Percentiles rank a stretch among this genome's conserved stretches.
phyloP scores from a whole-genome alignment of 2,329 filamentous ascomycete species.

The Ustulina deusta region DNA sequence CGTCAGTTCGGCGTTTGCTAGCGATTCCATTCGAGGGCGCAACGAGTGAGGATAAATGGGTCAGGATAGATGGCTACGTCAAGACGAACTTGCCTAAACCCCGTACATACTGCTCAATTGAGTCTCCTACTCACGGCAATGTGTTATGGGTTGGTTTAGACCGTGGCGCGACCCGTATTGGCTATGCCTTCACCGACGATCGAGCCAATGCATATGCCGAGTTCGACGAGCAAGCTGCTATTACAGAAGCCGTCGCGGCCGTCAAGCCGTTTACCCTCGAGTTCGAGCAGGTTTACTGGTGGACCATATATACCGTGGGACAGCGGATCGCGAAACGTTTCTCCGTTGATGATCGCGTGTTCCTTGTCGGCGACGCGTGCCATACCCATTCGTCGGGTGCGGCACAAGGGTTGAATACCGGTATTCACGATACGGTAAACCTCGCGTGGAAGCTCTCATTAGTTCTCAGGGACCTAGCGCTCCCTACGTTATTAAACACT shows the following conservation, averaged over 20 bases:
- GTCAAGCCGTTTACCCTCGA: constrained; percentile 53
- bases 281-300: constrained; percentile 57
- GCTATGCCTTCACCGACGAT: constrained; percentile 62
- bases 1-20: constrained; percentile 60
- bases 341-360: constrained; percentile 59
- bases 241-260: constrained; percentile 32
- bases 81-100: constrained; percentile 63
- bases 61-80: constrained; percentile 62
- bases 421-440: constrained; percentile 63
- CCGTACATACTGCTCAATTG: constrained; percentile 61
- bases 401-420: constrained; percentile 68
- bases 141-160: constrained; percentile 67
- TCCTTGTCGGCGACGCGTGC: constrained; percentile 68
- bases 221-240: constrained; percentile 50
- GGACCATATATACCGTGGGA: constrained; percentile 53
- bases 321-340: constrained; percentile 45
- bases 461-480: constrained; percentile 51
- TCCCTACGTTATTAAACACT: constrained; percentile 56
- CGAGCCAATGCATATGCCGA: constrained; percentile 52
- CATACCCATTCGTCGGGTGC: constrained; percentile 68
- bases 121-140: constrained; percentile 65
- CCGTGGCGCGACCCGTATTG: constrained; percentile 65
- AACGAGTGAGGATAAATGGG: constrained; percentile 64
- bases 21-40: constrained; percentile 63
- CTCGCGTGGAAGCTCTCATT: constrained; percentile 63